phyloP scores from a whole-genome alignment of 768 basidiomycete species.

The Trametes punicea region DNA sequence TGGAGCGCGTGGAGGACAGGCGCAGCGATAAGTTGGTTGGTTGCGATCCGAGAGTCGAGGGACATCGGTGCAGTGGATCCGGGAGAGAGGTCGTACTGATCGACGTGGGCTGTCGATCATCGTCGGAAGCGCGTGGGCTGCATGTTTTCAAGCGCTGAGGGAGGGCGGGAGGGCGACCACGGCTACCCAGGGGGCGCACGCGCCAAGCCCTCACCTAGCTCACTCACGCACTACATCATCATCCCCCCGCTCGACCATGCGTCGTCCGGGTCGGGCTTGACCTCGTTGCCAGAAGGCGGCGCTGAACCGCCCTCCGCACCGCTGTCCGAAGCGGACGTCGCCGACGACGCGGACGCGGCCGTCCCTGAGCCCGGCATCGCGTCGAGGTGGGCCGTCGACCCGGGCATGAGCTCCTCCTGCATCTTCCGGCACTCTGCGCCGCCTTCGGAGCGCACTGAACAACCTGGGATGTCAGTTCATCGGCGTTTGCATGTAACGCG shows the following conservation, averaged over 20 bases:
- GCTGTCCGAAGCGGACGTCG: constrained; percentile 12
- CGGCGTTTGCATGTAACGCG: too few relatives aligned
- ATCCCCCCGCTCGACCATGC: constrained; percentile 21
- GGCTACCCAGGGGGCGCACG: background rate
- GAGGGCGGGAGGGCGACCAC: background rate
- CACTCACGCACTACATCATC: constrained; percentile 18
- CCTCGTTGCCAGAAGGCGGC: constrained; percentile 9
- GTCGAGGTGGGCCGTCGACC: constrained; percentile 21
- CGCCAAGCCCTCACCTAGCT: background rate
- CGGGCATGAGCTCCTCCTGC: constrained; percentile 30
- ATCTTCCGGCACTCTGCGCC: constrained; percentile 67
- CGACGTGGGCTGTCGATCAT: background rate
- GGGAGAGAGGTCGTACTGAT: background rate
- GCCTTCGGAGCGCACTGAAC: constrained; percentile 72
- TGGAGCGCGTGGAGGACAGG: background rate
- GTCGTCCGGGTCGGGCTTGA: constrained; percentile 30
- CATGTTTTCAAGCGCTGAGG: background rate
- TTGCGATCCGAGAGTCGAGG: background rate
- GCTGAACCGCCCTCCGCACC: constrained; percentile 16
- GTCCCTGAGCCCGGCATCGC: too few relatives aligned
- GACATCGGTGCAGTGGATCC: background rate
- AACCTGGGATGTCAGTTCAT: background rate
- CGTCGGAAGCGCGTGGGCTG: too few relatives aligned
- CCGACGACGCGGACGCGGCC: background rate
- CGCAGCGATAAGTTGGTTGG: too few relatives aligned